phyloP scores from a whole-genome alignment of 1,139 yeast genomes.

The Candida tropicalis region DNA sequence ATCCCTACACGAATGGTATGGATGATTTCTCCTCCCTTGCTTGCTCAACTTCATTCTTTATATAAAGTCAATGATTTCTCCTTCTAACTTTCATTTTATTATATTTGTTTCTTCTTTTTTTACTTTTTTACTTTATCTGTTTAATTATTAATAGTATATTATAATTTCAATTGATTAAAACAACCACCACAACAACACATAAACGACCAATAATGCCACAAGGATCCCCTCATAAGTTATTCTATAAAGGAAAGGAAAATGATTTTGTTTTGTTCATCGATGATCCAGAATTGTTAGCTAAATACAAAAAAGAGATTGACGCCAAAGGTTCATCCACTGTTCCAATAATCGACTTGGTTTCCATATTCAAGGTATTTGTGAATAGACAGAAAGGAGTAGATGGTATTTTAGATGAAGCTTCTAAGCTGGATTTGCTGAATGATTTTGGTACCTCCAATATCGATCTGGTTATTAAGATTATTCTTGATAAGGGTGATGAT shows the following conservation, averaged over 20 bases:
- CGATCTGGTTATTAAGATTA: conserved; percentile 55
- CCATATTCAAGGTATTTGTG: conserved; percentile 63
- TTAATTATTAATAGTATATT: not conserved
- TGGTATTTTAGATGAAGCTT: conserved; percentile 74
- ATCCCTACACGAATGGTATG: not conserved
- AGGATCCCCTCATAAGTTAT: conserved; percentile 45
- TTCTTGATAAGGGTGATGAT: conserved; percentile 57
- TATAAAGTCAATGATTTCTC: not conserved
- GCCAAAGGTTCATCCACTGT: conserved; percentile 47
- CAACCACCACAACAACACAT: conserved; percentile 17
- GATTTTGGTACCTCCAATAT: conserved; percentile 61
- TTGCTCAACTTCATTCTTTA: not conserved
- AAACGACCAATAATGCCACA: conserved; percentile 16
- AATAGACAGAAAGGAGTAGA: conserved; percentile 68
- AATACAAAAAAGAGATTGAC: conserved; percentile 39
- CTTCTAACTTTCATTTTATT: not conserved
- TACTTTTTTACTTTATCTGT: not conserved
- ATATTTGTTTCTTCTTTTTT: not conserved
- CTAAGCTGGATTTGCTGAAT: conserved; percentile 60
- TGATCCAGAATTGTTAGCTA: conserved; percentile 48
- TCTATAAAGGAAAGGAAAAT: conserved; percentile 63
- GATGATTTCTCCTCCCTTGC: not conserved
- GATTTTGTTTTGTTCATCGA: conserved; percentile 72
- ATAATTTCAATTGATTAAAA: not conserved
- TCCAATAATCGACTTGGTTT: conserved; percentile 67